Evolutionary conservation across 169 alveolate species (phyloP), one percentile per base, ranked within the genome.

Genomic region (Plasmodium knowlesi): DNA sequence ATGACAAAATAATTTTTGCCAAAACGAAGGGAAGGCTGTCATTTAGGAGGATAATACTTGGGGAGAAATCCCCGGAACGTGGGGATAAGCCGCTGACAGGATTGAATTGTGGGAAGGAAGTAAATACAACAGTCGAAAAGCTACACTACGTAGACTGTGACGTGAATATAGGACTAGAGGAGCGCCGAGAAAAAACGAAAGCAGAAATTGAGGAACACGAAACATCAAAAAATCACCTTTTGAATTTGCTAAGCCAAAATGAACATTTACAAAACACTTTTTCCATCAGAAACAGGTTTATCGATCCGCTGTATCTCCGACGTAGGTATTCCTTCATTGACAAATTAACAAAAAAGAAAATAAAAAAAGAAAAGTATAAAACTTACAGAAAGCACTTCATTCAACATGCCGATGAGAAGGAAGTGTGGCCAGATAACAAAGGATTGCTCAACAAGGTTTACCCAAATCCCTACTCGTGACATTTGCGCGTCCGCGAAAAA

Each of bases 341-440:
- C 41, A 96, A 96, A 93, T 92, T 96, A 67, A 78, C 96, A 12
- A 72, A 95, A 82, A 96, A 96, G 96, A 96, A 95, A 81, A 93
- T 95, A 34, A 92, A 95, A 73, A 95, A 96, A 61, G 97, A 96
- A 72, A 95, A 94, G 50, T 83, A 92, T 83, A 93, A 84, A 83
- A 96, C 95, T 32, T 96, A 96, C 83, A 94, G 96, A 78, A 93
- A 89, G 43, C 98, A 96, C 92, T 96, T 95, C 82, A 80, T 93
- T 25, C 92, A 90, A 32, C 97, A 95, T 39, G 97, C 98, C n/a
- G 98, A 96, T 79, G 95, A 96, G 32, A 96, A 96, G 41, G 80
- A 71, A 32, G 9, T 96, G 72, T 96, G 98, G 98, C 98, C 98
- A 25, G 98, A 96, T 70, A 96, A 94, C 61, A 96, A 96, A 61